These are phyloP conservation scores for Entophlyctis helioformis DNA, from an alignment of 192 early-diverging fungal species.

Conservation along the genomic window DNA sequence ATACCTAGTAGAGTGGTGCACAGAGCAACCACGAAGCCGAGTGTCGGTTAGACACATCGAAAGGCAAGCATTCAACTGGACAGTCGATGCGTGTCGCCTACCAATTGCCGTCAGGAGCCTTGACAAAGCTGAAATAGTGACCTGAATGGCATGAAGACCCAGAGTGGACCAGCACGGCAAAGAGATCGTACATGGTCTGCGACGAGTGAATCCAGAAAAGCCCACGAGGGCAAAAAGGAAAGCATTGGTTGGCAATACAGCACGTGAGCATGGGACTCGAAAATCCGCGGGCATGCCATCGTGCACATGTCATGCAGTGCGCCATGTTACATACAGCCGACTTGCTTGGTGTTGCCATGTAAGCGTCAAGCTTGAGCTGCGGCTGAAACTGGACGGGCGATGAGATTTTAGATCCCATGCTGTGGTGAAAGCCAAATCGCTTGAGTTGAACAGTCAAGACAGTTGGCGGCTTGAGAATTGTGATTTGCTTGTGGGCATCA, in stretches of 20 bases:
- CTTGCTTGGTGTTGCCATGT: conserved; percentile 12
- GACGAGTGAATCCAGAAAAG: neutral
- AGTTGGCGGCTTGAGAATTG: conserved; percentile 57
- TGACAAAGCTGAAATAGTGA: conserved; percentile 79
- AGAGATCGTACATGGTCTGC: conserved; percentile 43
- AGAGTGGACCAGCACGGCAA: conserved; percentile 70
- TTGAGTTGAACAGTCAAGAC: conserved; percentile 74
- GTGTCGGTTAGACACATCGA: conserved; percentile 2
- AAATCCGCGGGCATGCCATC: too few species aligned
- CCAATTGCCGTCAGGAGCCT: conserved; percentile 65
- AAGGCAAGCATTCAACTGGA: conserved; percentile 10
- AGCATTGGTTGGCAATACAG: too few species aligned
- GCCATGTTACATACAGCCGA: neutral
- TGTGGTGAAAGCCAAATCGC: conserved; percentile 60
- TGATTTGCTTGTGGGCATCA: conserved; percentile 70
- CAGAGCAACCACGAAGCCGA: neutral
- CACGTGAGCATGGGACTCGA: too few species aligned
- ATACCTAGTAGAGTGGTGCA: neutral
- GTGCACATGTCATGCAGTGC: neutral
- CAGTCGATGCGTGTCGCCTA: conserved; percentile 67
- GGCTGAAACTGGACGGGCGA: conserved; percentile 50
- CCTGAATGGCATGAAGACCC: conserved; percentile 65
- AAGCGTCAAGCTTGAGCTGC: conserved; percentile 50
- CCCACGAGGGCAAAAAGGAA: too few species aligned
- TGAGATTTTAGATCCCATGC: conserved; percentile 54